A percentile compares a stretch with the other conserved stretches of the same genome.
Evolutionary conservation across 148 eudicot genomes (phyloP).

Genomic region (Chenopodium album): DNA sequence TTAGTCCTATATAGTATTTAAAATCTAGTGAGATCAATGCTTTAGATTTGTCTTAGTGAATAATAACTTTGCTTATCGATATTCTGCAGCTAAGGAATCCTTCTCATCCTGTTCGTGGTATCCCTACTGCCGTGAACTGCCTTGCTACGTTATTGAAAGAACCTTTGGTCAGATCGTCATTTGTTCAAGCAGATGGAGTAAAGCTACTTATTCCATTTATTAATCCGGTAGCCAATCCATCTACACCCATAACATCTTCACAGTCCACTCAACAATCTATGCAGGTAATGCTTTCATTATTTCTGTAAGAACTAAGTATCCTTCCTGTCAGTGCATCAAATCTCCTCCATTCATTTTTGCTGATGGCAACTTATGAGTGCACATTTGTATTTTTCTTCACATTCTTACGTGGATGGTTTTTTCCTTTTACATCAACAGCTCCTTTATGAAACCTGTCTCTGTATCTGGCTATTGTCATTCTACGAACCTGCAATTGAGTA

Average conservation of each 20-base stretch:
- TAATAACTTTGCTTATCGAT: background rate
- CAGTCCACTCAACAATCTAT: conserved; percentile 67
- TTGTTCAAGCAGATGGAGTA: conserved; percentile 95
- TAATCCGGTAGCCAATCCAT: conserved; percentile 85
- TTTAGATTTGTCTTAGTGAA: background rate
- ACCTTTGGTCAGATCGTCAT: conserved; percentile 78
- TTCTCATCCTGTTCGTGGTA: conserved; percentile 72
- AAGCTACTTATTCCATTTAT: conserved; percentile 88
- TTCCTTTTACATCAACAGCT: conserved; percentile 52
- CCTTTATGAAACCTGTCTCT: conserved; percentile 91
- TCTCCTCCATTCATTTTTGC: background rate
- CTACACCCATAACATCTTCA: conserved; percentile 33
- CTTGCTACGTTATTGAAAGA: conserved; percentile 85
- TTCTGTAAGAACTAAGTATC: background rate
- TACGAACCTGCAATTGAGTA: conserved; percentile 94
- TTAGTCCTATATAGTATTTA: background rate
- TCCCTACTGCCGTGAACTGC: conserved; percentile 72
- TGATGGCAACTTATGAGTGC: background rate
- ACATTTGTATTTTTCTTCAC: background rate
- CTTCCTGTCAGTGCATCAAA: background rate
- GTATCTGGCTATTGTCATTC: conserved; percentile 90
- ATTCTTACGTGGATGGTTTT: conserved; percentile 19
- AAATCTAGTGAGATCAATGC: background rate
- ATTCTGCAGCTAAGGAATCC: conserved; percentile 82
- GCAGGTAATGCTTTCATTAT: conserved; percentile 47